Evolutionary conservation across 768 basidiomycete species (phyloP).

Genomic region (Auricularia cornea): DNA sequence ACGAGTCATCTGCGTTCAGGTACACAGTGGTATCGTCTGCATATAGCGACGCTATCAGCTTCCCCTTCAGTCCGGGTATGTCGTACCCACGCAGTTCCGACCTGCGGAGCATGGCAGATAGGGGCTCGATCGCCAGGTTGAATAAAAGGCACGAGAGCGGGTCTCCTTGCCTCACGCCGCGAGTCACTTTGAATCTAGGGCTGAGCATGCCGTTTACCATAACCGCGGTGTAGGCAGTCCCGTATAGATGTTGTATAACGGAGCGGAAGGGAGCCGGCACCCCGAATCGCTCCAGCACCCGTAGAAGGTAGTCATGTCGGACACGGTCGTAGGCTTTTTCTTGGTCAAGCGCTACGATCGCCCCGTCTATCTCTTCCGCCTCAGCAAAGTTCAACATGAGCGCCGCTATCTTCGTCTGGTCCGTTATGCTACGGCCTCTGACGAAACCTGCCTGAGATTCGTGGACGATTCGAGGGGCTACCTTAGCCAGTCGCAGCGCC

Average conservation of each 20-base stretch:
- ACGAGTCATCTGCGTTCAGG: slow-evolving; percentile 17
- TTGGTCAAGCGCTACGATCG: slow-evolving; percentile 9
- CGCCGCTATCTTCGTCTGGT: slow-evolving; percentile 9
- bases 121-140: slow-evolving; percentile 11
- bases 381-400: slow-evolving; percentile 5
- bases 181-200: background rate
- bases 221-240: background rate
- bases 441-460: slow-evolving; percentile 11
- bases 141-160: slow-evolving; percentile 12
- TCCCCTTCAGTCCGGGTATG: background rate
- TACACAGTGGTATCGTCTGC: background rate
- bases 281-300: slow-evolving; percentile 3
- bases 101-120: slow-evolving; percentile 3
- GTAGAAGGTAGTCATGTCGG: slow-evolving; percentile 7
- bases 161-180: slow-evolving; percentile 5
- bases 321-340: slow-evolving; percentile 9
- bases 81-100: background rate
- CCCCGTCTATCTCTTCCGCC: background rate
- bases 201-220: background rate
- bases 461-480: slow-evolving; percentile 2
- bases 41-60: background rate
- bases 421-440: slow-evolving; percentile 5
- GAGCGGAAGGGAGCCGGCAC: slow-evolving; percentile 1
- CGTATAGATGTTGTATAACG: background rate
- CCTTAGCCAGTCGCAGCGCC: background rate